Conservation (phyloP, 1,284 basidiomycete species). For the Phellopilus nigrolimitatus region DNA sequence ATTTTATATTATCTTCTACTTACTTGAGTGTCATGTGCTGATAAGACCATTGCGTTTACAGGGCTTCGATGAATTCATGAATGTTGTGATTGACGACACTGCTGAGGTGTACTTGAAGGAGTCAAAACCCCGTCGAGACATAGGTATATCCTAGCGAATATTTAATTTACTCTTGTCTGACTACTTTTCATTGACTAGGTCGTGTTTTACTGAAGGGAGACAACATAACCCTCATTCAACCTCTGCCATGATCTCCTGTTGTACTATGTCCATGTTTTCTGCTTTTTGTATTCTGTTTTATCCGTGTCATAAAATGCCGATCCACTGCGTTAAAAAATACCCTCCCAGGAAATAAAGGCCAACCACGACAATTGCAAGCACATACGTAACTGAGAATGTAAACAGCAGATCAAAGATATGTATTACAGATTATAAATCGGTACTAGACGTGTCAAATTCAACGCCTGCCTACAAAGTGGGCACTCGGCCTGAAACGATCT, state of each 20-base stretch:
- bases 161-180: conserved; percentile 11
- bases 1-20: too few relatives aligned
- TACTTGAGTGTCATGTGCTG: too few relatives aligned
- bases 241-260: conserved; percentile 36
- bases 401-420: not conserved
- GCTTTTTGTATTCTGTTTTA: conserved; percentile 1
- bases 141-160: conserved; percentile 48
- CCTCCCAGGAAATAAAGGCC: too few relatives aligned
- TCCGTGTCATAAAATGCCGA: not conserved
- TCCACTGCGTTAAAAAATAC: not conserved
- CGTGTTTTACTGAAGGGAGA: conserved; percentile 94
- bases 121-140: conserved; percentile 75
- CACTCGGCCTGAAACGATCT: conserved; percentile 64
- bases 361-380: too few relatives aligned
- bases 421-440: conserved; percentile 79
- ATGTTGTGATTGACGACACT: conserved; percentile 94
- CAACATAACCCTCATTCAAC: conserved; percentile 94
- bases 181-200: conserved; percentile 43
- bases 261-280: not conserved
- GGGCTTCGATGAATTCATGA: conserved; percentile 99
- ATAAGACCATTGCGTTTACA: conserved; percentile 31
- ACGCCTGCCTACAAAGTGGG: conserved; percentile 78
- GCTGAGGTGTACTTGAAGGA: conserved; percentile 90
- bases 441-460: conserved; percentile 68
- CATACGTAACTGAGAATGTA: too few relatives aligned